These are phyloP conservation scores for Acmispon strigosus DNA, from an alignment of 306 rosid genomes.

Conservation along the genomic window DNA sequence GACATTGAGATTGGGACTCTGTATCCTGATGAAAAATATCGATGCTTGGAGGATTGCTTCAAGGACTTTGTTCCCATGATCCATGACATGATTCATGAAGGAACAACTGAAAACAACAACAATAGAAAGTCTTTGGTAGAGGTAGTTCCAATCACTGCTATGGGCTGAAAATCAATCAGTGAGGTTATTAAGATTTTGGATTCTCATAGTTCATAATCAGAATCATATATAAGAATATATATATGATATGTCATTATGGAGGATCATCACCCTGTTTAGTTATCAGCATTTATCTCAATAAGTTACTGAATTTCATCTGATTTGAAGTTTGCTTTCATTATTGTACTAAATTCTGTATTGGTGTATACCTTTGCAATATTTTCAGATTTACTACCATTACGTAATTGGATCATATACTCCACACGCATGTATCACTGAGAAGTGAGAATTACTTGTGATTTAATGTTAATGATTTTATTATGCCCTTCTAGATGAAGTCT, in stretches of 20 bases:
- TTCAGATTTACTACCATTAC: background rate
- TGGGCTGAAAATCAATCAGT: background rate
- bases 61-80: slow-evolving; percentile 34
- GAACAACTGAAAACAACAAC: background rate
- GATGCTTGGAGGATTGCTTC: slow-evolving; percentile 60
- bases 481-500: too few species aligned
- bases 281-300: background rate
- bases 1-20: slow-evolving; percentile 45
- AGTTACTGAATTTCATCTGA: background rate
- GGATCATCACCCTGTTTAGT: background rate
- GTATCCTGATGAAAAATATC: slow-evolving; percentile 51
- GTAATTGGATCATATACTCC: background rate
- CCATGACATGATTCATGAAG: background rate
- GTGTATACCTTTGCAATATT: background rate
- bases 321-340: background rate
- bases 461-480: too few species aligned
- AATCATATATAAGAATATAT: background rate
- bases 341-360: background rate
- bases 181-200: background rate
- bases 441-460: background rate
- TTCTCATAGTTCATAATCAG: background rate
- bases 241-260: too few species aligned
- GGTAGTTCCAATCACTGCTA: slow-evolving; percentile 29
- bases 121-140: slow-evolving; percentile 21
- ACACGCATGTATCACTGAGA: background rate